A percentile compares a stretch with the other conserved stretches of the same genome.
Evolutionary conservation across 371 early-diverging fungal species (phyloP).

Genomic region (Mortierella sp.): DNA sequence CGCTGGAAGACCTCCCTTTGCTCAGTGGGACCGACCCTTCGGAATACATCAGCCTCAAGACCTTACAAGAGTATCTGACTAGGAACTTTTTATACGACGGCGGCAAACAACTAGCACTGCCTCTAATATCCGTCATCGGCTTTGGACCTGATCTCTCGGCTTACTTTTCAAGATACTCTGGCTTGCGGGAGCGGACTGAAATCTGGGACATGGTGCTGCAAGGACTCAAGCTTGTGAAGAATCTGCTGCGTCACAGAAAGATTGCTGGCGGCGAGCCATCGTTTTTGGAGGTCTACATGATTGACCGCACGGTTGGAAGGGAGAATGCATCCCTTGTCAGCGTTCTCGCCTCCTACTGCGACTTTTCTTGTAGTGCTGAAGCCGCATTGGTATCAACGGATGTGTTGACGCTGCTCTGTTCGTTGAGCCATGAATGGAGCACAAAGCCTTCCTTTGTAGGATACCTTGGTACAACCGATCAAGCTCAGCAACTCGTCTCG

Average conservation of each 20-base stretch:
- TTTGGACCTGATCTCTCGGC: constrained; percentile 38
- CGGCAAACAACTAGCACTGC: constrained; percentile 42
- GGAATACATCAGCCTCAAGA: constrained; percentile 23
- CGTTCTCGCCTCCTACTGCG: constrained; percentile 34
- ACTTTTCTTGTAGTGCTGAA: constrained; percentile 29
- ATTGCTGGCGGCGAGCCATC: constrained; percentile 44
- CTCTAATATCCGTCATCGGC: constrained; percentile 42
- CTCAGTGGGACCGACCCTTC: constrained; percentile 18
- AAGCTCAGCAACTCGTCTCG: constrained; percentile 33
- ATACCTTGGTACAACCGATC: constrained; percentile 42
- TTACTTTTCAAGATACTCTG: constrained; percentile 39
- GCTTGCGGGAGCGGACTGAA: constrained; percentile 20
- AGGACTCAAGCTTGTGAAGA: constrained; percentile 41
- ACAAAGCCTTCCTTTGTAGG: constrained; percentile 45
- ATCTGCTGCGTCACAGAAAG: constrained; percentile 40
- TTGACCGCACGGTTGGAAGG: constrained; percentile 45
- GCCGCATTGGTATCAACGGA: constrained; percentile 36
- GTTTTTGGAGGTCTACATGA: constrained; percentile 44
- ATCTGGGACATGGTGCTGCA: constrained; percentile 31
- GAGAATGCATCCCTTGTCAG: constrained; percentile 34
- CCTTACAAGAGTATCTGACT: constrained; percentile 35
- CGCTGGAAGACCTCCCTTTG: constrained; percentile 40
- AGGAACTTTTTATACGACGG: constrained; percentile 54
- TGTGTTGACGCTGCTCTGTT: constrained; percentile 38
- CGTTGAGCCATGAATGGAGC: constrained; percentile 37